Base-by-base conservation (phyloP, 106 monocot species). In the Phalaenopsis equestris region DNA sequence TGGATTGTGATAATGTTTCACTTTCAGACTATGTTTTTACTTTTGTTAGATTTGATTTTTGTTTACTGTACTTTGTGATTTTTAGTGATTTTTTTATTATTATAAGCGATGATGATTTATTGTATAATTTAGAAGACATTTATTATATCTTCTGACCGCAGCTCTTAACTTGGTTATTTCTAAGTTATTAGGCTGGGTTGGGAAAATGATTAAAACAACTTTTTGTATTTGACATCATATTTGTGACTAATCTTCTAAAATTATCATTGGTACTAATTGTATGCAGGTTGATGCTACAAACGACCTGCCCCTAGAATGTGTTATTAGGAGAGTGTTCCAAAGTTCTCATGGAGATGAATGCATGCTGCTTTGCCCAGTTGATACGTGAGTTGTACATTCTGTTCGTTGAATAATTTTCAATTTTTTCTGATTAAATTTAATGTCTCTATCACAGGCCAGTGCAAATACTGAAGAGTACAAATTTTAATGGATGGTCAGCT, bases 321-420 rank as follows among this genome's bases (percentile, higher is more conserved):
- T 94, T 56, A 99, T 99, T 42, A 89, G 98, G 84, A 87, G 98
- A 81, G 89, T 99, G 1, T 94, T 99, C 38, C 81, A 83, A 83
- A 99, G 94, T 76, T 91, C 93, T 24, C 80, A 77, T 76, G 98
- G 91, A 41, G 76, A 94, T 75, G 92, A 99, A 49, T 99, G 98
- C 91, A 88, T 99, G 92, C 86, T 99, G 55, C 89, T 99, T 24
- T 99, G 94, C 80, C 98, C 98, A 55, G 89, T 99, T 24, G 98
- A 99, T 84, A 92, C 85, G 98, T 99, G 72, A 89, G 93, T 82
- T 77, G 3, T 10, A 23, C 18, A 48, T 48, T 52, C 52, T 64
- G n/a, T 5, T 24, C 10, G 10, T 58, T 82, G 17, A 1, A 64
- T 73, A 5, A 37, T 14, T 77, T 9, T 36, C 10, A 7, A 74